Evolutionary conservation across 495 filamentous ascomycete species (phyloP).

Genomic region (Thozetella sp.): DNA sequence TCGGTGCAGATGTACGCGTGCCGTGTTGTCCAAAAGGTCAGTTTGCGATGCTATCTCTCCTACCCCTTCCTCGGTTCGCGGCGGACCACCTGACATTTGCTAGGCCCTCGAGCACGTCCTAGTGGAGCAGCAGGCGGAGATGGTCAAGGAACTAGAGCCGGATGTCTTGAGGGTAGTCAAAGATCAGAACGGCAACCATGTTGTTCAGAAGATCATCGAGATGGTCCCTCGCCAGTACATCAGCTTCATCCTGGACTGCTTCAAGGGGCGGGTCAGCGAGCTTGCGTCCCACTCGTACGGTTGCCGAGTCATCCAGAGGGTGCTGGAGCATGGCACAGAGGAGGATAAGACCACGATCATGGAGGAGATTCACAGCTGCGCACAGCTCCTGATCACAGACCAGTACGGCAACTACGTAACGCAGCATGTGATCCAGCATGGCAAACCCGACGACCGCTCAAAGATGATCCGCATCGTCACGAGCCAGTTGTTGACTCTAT

Average conservation of each 20-base stretch:
- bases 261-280: conserved; percentile 76
- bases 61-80: not conserved
- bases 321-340: conserved; percentile 83
- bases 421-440: conserved; percentile 89
- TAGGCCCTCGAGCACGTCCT: conserved; percentile 92
- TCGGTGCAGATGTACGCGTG: conserved; percentile 95
- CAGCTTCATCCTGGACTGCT: conserved; percentile 85
- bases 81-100: too few relatives aligned
- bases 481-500: conserved; percentile 69
- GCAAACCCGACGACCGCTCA: conserved; percentile 72
- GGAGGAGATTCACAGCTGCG: conserved; percentile 75
- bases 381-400: conserved; percentile 74
- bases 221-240: conserved; percentile 80
- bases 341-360: conserved; percentile 71
- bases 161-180: conserved; percentile 80
- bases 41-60: conserved; percentile 6
- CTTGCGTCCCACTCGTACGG: conserved; percentile 84
- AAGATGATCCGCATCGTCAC: conserved; percentile 76
- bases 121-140: conserved; percentile 81
- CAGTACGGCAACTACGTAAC: conserved; percentile 97
- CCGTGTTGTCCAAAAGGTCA: conserved; percentile 91
- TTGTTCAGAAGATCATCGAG: conserved; percentile 94
- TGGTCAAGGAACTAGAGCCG: conserved; percentile 83
- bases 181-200: conserved; percentile 95
- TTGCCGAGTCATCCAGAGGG: conserved; percentile 91